Evolutionary conservation across 2,329 filamentous ascomycete genomes (phyloP).

Genomic region (Phialemonium atrogriseum): DNA sequence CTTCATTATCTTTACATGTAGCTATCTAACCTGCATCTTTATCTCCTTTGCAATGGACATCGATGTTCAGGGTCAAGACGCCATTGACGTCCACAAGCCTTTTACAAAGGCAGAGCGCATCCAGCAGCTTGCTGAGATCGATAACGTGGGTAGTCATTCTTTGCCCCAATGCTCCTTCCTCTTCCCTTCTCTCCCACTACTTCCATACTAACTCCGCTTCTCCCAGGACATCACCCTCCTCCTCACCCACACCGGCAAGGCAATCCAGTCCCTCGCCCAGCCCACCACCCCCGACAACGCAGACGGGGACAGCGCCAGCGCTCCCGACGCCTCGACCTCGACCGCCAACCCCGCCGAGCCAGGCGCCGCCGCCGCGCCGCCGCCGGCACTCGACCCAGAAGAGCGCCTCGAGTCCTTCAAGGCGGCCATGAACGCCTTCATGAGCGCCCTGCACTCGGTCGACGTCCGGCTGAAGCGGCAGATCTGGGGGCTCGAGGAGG

Average conservation of each 20-base stretch:
- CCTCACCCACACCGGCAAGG: constrained; percentile 42
- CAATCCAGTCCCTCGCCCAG: constrained; percentile 55
- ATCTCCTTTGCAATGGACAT: no score
- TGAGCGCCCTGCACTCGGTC: constrained; percentile 63
- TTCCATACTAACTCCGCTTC: constrained; percentile 10
- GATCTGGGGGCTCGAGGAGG: constrained; percentile 74
- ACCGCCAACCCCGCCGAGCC: constrained; percentile 7
- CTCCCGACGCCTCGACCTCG: constrained; percentile 1
- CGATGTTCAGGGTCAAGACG: not conserved
- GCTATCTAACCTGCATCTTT: no score
- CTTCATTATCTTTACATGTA: no score
- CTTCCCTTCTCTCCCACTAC: not conserved
- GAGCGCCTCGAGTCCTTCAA: constrained; percentile 51
- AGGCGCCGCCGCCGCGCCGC: constrained; percentile 15
- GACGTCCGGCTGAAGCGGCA: constrained; percentile 68
- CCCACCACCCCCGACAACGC: constrained; percentile 20
- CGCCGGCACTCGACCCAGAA: constrained; percentile 26
- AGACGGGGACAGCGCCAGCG: constrained; percentile 14
- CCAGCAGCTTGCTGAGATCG: constrained; percentile 70
- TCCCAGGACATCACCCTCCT: constrained; percentile 39
- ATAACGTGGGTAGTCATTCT: constrained; percentile 55
- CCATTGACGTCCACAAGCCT: constrained; percentile 29
- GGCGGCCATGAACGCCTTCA: constrained; percentile 56
- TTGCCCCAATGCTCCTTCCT: no score
- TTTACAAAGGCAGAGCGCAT: constrained; percentile 73